Percentiles rank a stretch among this genome's conserved stretches.
These are phyloP conservation scores for Flaveria sonorensis DNA, from an alignment of 129 eudicot species.

Conservation along the genomic window DNA sequence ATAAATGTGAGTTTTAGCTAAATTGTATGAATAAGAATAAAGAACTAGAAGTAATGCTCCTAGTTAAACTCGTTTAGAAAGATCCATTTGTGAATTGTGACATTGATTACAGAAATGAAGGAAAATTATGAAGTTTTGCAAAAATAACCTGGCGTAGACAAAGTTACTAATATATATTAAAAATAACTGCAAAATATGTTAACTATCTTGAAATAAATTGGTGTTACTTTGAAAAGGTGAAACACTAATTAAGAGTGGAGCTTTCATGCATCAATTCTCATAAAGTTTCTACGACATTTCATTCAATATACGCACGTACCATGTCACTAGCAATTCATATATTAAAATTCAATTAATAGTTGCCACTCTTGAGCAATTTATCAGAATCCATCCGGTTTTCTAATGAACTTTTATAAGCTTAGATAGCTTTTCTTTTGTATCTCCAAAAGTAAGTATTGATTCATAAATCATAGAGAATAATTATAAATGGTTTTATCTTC, in stretches of 20 bases:
- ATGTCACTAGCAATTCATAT: neutral
- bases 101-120: no score
- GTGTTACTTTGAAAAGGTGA: neutral
- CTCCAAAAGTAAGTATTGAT: neutral
- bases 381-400: neutral
- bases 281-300: neutral
- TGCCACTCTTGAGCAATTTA: neutral
- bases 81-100: no score
- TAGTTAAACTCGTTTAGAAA: no score
- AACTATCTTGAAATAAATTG: neutral
- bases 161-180: neutral
- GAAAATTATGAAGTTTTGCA: neutral
- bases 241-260: neutral
- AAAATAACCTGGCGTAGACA: neutral
- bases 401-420: neutral
- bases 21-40: no score
- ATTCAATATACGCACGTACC: neutral
- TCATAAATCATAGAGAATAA: no score
- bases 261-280: slow-evolving; percentile 6
- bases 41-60: no score
- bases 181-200: neutral
- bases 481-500: no score
- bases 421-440: neutral
- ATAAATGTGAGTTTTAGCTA: no score
- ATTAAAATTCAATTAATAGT: no score